Evolutionary conservation across 1,139 yeast species (phyloP).

Genomic region (Geotrichum australiense): DNA sequence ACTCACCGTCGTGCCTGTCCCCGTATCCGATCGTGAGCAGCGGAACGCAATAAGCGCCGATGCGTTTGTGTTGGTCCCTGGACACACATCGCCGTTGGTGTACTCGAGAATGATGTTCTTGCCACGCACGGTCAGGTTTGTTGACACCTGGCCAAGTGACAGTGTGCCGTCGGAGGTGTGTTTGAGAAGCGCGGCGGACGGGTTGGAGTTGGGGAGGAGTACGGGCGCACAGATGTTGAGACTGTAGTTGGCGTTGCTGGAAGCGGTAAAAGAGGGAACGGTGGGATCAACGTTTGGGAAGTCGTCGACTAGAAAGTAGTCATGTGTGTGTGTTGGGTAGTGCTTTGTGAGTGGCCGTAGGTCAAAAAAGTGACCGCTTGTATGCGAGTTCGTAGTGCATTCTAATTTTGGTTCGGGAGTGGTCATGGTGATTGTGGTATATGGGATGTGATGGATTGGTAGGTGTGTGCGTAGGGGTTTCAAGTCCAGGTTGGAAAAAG

Average conservation of each 20-base stretch:
- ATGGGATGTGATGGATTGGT: too few species aligned
- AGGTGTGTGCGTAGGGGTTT: too few species aligned
- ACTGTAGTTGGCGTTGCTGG: conserved; percentile 50
- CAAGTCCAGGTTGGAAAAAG: too few species aligned
- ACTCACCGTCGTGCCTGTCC: conserved; percentile 51
- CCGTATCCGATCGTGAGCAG: conserved; percentile 50
- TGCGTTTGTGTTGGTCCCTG: conserved; percentile 43
- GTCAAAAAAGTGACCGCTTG: conserved; percentile 32
- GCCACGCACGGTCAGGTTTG: conserved; percentile 59
- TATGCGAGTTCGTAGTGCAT: conserved; percentile 28
- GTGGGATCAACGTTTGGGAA: not conserved
- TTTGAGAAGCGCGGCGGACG: conserved; percentile 49
- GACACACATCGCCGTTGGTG: conserved; percentile 65
- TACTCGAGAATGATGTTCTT: conserved; percentile 65
- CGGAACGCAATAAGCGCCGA: conserved; percentile 67
- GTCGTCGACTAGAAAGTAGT: conserved; percentile 33
- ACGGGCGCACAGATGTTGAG: conserved; percentile 63
- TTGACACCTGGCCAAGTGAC: conserved; percentile 54
- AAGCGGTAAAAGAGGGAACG: not conserved
- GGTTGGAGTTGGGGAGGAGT: conserved; percentile 34
- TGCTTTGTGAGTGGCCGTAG: conserved; percentile 24
- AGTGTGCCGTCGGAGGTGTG: conserved; percentile 50
- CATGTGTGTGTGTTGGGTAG: conserved; percentile 34
- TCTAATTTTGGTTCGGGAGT: conserved; percentile 1
- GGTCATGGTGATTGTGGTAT: not conserved